These are phyloP conservation scores for Echinosophora koreensis DNA, from an alignment of 306 rosid species.

Conservation along the genomic window DNA sequence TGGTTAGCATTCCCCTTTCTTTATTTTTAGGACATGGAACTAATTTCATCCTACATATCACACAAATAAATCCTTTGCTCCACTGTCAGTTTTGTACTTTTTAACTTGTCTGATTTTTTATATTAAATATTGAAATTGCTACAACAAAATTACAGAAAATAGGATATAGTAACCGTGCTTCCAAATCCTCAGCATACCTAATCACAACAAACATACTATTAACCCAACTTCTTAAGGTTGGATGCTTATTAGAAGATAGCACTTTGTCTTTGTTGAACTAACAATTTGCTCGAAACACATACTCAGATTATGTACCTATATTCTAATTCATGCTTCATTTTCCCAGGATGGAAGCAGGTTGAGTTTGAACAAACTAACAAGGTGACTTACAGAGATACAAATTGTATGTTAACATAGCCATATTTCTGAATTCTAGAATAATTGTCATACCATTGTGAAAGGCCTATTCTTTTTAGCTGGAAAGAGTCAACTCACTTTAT, in stretches of 20 bases:
- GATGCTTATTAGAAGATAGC: neutral
- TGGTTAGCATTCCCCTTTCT: too few relatives aligned
- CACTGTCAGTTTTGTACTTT: too few relatives aligned
- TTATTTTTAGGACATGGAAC: too few relatives aligned
- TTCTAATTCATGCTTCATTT: neutral
- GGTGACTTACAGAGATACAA: neutral
- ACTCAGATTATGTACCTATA: neutral
- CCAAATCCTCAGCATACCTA: neutral
- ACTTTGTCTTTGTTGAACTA: neutral
- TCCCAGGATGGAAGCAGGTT: neutral
- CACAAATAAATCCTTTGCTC: too few relatives aligned
- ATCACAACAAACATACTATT: neutral
- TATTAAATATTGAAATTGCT: too few relatives aligned
- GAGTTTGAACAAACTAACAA: constrained; percentile 10
- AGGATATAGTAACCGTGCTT: neutral
- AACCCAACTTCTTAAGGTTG: neutral
- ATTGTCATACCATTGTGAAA: constrained; percentile 16
- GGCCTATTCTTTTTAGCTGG: neutral
- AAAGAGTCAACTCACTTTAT: neutral
- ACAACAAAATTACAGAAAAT: too few relatives aligned
- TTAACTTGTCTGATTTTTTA: too few relatives aligned
- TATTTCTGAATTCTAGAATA: constrained; percentile 23
- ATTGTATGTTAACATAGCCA: neutral
- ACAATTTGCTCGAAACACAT: neutral
- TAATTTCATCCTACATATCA: too few relatives aligned